Conservation (phyloP, 2,329 filamentous ascomycete genomes). For the Sclerotinia subarctica region DNA sequence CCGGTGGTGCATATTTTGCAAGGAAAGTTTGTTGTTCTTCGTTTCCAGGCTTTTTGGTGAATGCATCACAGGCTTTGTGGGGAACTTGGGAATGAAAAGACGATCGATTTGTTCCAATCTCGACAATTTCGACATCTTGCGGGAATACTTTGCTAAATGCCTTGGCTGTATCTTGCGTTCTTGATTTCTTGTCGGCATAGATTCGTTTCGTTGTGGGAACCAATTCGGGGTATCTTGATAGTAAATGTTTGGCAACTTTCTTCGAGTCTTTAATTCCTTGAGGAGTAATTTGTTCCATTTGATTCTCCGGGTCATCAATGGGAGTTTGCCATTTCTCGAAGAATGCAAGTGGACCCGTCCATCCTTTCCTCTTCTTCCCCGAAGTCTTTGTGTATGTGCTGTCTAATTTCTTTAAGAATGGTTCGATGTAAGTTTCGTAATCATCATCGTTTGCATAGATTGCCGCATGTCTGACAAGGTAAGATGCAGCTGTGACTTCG, state of each 20-base stretch:
- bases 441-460: constrained; percentile 53
- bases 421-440: constrained; percentile 50
- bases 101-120: constrained; percentile 51
- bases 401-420: constrained; percentile 51
- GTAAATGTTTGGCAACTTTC: constrained; percentile 34
- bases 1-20: constrained; percentile 57
- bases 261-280: constrained; percentile 35
- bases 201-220: constrained; percentile 35
- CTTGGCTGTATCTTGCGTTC: constrained; percentile 36
- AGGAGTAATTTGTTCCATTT: constrained; percentile 36
- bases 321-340: constrained; percentile 35
- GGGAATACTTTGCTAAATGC: constrained; percentile 34
- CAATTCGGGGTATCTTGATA: constrained; percentile 33
- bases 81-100: constrained; percentile 40
- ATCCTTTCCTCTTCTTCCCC: constrained; percentile 30
- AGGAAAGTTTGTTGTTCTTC: constrained; percentile 41
- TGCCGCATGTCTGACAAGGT: constrained; percentile 49
- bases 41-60: constrained; percentile 35
- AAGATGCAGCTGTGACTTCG: constrained; percentile 48
- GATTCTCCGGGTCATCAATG: constrained; percentile 35
- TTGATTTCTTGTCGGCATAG: constrained; percentile 35
- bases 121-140: constrained; percentile 33
- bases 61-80: constrained; percentile 60
- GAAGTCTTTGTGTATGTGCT: constrained; percentile 42
- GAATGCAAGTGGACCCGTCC: constrained; percentile 33